phyloP scores from a whole-genome alignment of 805 yeast genomes.

The Nakazawaea holstii region DNA sequence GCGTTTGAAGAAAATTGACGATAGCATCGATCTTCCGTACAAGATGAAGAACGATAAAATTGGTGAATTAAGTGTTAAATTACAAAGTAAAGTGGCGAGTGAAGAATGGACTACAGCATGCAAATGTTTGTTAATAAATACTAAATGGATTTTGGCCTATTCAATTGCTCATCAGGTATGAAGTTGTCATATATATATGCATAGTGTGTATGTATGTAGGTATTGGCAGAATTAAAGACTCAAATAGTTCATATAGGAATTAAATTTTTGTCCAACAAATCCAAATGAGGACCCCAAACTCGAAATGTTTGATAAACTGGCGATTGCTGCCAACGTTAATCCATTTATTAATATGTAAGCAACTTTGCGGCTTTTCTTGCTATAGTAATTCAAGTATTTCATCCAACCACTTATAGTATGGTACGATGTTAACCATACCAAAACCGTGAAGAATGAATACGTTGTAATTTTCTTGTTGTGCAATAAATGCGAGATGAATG shows the following conservation, averaged over 20 bases:
- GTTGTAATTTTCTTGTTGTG: slow-evolving; percentile 20
- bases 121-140: slow-evolving; percentile 69
- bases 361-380: slow-evolving; percentile 32
- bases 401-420: slow-evolving; percentile 52
- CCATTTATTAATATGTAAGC: slow-evolving; percentile 38
- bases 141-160: slow-evolving; percentile 81
- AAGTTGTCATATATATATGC: background rate
- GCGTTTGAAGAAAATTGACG: slow-evolving; percentile 39
- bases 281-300: slow-evolving; percentile 19
- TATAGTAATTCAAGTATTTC: slow-evolving; percentile 36
- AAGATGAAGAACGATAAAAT: slow-evolving; percentile 64
- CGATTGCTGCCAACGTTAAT: slow-evolving; percentile 29
- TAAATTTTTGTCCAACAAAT: slow-evolving; percentile 17
- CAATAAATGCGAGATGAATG: slow-evolving; percentile 41
- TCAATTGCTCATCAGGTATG: slow-evolving; percentile 36
- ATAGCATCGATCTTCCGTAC: slow-evolving; percentile 66
- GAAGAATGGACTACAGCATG: slow-evolving; percentile 90
- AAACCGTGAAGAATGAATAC: slow-evolving; percentile 24
- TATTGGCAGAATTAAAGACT: background rate
- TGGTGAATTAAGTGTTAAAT: slow-evolving; percentile 71
- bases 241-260: slow-evolving; percentile 13
- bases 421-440: slow-evolving; percentile 38
- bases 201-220: too few species aligned
- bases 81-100: slow-evolving; percentile 57
- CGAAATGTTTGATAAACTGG: slow-evolving; percentile 26